These are phyloP conservation scores for Xylaria sp. DNA, from an alignment of 2,329 filamentous ascomycete genomes.

Conservation along the genomic window DNA sequence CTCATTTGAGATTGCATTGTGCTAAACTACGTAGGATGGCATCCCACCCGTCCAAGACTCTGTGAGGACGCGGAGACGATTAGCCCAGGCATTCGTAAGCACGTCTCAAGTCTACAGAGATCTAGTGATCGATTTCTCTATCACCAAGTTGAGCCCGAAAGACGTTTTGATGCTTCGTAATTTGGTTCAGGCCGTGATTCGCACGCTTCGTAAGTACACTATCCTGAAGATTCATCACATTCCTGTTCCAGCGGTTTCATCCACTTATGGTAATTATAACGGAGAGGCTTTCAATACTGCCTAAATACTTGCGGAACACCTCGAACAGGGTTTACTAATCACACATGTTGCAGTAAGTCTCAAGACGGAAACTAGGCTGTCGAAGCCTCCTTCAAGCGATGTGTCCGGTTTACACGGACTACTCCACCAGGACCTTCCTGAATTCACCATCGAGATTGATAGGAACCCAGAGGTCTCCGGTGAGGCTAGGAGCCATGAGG, in stretches of 20 bases:
- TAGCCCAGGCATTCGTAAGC: constrained; percentile 59
- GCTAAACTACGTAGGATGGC: constrained; percentile 38
- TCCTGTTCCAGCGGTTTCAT: background rate
- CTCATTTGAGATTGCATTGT: constrained; percentile 17
- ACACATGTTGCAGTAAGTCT: constrained; percentile 47
- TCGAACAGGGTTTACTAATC: background rate
- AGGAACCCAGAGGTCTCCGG: constrained; percentile 10
- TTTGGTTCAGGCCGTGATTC: constrained; percentile 59
- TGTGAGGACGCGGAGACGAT: constrained; percentile 46
- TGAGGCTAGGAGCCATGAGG: constrained; percentile 34
- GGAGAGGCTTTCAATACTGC: background rate
- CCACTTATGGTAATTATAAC: background rate
- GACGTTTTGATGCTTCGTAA: constrained; percentile 59
- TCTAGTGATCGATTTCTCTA: constrained; percentile 60
- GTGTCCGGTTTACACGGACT: background rate
- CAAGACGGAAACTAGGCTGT: constrained; percentile 54
- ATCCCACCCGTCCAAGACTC: constrained; percentile 47
- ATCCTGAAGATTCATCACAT: background rate
- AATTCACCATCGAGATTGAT: constrained; percentile 46
- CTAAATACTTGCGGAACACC: background rate
- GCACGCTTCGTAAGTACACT: constrained; percentile 48
- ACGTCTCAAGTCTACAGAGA: constrained; percentile 62
- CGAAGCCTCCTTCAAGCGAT: constrained; percentile 40
- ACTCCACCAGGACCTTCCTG: constrained; percentile 15
- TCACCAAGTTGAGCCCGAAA: constrained; percentile 57